These are phyloP conservation scores for Solanum aculeatissimum DNA, from an alignment of 305 asterid genomes.

Conservation along the genomic window DNA sequence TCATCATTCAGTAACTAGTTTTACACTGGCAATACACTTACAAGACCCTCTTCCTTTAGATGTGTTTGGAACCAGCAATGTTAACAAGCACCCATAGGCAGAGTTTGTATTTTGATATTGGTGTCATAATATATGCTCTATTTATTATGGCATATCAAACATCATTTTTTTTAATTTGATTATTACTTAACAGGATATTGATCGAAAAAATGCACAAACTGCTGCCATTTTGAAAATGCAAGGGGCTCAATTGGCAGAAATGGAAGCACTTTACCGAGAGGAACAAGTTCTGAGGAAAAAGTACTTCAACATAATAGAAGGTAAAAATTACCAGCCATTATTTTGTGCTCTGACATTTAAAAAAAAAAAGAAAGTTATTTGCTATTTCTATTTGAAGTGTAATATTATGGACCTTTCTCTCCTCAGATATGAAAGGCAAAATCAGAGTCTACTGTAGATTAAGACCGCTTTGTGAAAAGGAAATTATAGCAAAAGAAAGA, in stretches of 20 bases:
- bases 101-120: background rate
- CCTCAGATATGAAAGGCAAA: constrained; percentile 90
- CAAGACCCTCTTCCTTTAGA: background rate
- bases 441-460: constrained; percentile 86
- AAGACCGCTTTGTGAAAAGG: constrained; percentile 83
- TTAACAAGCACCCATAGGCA: background rate
- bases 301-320: constrained; percentile 87
- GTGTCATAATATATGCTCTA: background rate
- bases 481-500: constrained; percentile 53
- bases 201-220: constrained; percentile 87
- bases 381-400: constrained; percentile 2
- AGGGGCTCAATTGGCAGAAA: constrained; percentile 91
- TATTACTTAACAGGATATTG: constrained; percentile 53
- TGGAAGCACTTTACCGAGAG: constrained; percentile 88
- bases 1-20: background rate
- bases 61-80: background rate
- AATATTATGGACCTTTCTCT: background rate
- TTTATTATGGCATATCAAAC: background rate
- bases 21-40: background rate
- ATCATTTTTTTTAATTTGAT: background rate
- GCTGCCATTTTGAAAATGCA: constrained; percentile 93
- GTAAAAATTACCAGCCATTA: constrained; percentile 16
- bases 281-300: constrained; percentile 85
- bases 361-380: background rate
- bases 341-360: background rate